Evolutionary conservation across 2,329 filamentous ascomycete species (phyloP).

Genomic region (Clonostachys rosea): DNA sequence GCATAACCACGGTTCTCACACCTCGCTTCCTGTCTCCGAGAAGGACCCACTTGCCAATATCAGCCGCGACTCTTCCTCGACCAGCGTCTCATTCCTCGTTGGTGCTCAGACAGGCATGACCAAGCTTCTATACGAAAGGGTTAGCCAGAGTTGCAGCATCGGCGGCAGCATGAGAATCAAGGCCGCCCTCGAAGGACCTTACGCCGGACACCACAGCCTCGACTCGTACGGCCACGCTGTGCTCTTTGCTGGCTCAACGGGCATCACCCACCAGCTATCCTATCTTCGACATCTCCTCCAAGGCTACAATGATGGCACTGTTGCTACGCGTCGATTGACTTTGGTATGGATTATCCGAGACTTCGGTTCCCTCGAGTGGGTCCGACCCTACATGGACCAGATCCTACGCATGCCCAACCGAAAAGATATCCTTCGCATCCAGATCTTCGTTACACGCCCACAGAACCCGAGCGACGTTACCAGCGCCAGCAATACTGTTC

Average conservation of each 20-base stretch:
- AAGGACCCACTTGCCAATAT: conserved; percentile 30
- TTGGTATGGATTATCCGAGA: conserved; percentile 93
- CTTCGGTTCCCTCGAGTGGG: conserved; percentile 87
- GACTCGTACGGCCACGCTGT: conserved; percentile 90
- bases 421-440: conserved; percentile 77
- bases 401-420: conserved; percentile 76
- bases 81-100: conserved; percentile 74
- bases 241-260: conserved; percentile 87
- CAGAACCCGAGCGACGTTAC: conserved; percentile 78
- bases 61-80: conserved; percentile 36
- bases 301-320: conserved; percentile 64
- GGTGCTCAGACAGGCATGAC: conserved; percentile 88
- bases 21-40: conserved; percentile 31
- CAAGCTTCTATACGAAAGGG: conserved; percentile 70
- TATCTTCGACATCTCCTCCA: conserved; percentile 75
- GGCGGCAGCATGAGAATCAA: conserved; percentile 52
- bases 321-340: conserved; percentile 76
- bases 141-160: conserved; percentile 20
- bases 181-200: conserved; percentile 85
- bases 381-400: conserved; percentile 75
- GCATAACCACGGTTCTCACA: conserved; percentile 38
- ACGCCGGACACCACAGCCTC: conserved; percentile 77
- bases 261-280: conserved; percentile 91
- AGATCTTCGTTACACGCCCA: conserved; percentile 87
- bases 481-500: conserved; percentile 73